A percentile compares a stretch with the other conserved stretches of the same genome.
These are phyloP conservation scores for Phytophthora melonis DNA, from an alignment of 352 stramenopile genomes.

Conservation along the genomic window DNA sequence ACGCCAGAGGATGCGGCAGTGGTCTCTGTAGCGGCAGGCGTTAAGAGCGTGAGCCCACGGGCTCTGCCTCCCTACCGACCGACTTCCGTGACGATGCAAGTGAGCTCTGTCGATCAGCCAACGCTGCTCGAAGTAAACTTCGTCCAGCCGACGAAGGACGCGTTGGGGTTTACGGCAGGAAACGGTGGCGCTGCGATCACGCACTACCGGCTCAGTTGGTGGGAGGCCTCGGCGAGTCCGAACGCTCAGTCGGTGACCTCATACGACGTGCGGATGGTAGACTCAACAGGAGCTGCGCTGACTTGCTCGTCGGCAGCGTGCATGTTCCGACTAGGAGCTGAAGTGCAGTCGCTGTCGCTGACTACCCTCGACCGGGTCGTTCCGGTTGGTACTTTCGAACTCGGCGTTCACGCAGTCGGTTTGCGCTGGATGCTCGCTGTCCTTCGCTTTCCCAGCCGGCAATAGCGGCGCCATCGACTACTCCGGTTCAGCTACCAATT, in stretches of 20 bases:
- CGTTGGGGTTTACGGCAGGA: conserved; percentile 62
- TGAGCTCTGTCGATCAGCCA: conserved; percentile 77
- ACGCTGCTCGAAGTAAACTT: conserved; percentile 86
- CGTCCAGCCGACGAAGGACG: conserved; percentile 73
- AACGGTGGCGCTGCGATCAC: conserved; percentile 69
- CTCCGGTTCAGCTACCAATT: conserved; percentile 55
- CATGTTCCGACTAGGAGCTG: conserved; percentile 90
- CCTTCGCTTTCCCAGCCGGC: conserved; percentile 33
- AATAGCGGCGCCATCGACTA: conserved; percentile 69
- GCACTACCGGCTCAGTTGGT: conserved; percentile 73
- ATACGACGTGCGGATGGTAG: conserved; percentile 69
- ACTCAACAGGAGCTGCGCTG: conserved; percentile 21
- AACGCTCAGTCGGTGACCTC: conserved; percentile 49
- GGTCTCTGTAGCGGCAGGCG: conserved; percentile 17
- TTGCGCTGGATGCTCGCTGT: conserved; percentile 49
- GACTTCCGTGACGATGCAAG: conserved; percentile 72
- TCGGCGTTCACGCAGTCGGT: conserved; percentile 45
- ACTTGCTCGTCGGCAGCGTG: conserved; percentile 64
- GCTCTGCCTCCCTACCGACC: conserved; percentile 77
- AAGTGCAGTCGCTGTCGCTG: conserved; percentile 92
- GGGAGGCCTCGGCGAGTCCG: conserved; percentile 44
- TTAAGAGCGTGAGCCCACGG: conserved; percentile 52
- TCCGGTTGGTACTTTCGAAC: conserved; percentile 70
- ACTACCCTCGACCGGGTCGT: conserved; percentile 71
- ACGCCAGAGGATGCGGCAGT: conserved; percentile 21